Evolutionary conservation across 306 rosid genomes (phyloP).

Genomic region (Corylus heterophylla): DNA sequence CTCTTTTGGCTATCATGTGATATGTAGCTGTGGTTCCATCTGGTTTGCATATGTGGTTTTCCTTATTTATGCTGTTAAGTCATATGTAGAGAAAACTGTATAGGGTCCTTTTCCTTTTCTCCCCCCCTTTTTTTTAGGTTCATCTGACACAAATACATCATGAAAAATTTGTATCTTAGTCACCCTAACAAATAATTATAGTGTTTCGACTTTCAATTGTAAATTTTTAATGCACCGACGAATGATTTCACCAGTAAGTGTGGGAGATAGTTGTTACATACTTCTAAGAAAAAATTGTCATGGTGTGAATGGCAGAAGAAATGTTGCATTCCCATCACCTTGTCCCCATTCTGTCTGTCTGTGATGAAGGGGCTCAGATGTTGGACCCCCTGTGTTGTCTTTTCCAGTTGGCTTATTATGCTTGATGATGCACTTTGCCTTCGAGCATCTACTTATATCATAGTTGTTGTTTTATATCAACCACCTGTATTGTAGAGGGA

Average conservation of each 20-base stretch:
- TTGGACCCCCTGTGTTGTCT: neutral
- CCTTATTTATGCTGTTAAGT: constrained; percentile 36
- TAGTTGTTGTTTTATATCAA: neutral
- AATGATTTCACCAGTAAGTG: constrained; percentile 10
- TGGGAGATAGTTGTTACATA: neutral
- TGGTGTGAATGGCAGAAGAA: neutral
- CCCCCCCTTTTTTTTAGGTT: constrained; percentile 28
- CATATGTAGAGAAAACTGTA: constrained; percentile 51
- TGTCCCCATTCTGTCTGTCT: neutral
- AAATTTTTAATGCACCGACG: constrained; percentile 14
- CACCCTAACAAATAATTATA: constrained; percentile 31
- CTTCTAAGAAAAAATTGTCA: neutral
- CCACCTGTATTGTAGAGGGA: neutral
- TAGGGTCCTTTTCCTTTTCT: constrained; percentile 28
- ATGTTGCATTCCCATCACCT: neutral
- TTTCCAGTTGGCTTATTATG: neutral
- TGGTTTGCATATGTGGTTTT: constrained; percentile 47
- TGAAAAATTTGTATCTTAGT: constrained; percentile 43
- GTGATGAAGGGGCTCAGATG: neutral
- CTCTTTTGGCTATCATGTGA: constrained; percentile 9
- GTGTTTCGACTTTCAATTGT: constrained; percentile 25
- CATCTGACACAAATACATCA: constrained; percentile 46
- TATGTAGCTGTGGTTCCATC: constrained; percentile 12
- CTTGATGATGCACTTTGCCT: neutral
- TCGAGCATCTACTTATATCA: neutral